Conservation (phyloP, 225 moss, liverwort and hornwort genomes). For the Marchantia polymorpha region DNA sequence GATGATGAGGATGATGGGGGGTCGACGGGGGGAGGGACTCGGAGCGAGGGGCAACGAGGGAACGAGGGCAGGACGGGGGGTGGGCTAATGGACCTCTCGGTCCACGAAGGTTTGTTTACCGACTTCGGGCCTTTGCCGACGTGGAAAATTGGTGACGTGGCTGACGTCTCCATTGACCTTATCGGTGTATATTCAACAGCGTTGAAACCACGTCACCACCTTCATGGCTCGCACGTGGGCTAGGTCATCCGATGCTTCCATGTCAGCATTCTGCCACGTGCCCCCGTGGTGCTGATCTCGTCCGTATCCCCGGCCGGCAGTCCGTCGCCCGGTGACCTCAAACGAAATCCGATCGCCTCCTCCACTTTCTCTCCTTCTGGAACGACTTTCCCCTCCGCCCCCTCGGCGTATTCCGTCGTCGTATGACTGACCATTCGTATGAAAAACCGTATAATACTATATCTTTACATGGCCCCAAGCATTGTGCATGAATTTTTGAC, state of each 20-base stretch:
- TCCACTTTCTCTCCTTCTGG: neutral
- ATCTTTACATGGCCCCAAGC: no score
- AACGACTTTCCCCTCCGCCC: neutral
- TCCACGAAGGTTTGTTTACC: neutral
- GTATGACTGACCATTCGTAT: no score
- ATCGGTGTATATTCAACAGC: neutral
- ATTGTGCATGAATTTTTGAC: no score
- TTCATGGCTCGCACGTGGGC: constrained; percentile 1
- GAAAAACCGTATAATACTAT: no score
- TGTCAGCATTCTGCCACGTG: neutral
- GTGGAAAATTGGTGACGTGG: neutral
- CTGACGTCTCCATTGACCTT: neutral
- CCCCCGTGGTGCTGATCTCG: neutral
- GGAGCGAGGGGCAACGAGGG: no score
- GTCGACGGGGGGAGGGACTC: no score
- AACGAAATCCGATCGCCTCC: neutral
- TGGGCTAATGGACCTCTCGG: neutral
- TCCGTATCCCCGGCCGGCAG: neutral
- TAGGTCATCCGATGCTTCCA: neutral
- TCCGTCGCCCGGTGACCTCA: neutral
- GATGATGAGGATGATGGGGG: no score
- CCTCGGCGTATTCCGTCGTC: no score
- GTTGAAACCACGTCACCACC: neutral
- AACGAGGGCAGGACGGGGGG: no score
- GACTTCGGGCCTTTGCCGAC: neutral